phyloP scores from a whole-genome alignment of 192 early-diverging fungal species.

The Kickxella alabastrina region DNA sequence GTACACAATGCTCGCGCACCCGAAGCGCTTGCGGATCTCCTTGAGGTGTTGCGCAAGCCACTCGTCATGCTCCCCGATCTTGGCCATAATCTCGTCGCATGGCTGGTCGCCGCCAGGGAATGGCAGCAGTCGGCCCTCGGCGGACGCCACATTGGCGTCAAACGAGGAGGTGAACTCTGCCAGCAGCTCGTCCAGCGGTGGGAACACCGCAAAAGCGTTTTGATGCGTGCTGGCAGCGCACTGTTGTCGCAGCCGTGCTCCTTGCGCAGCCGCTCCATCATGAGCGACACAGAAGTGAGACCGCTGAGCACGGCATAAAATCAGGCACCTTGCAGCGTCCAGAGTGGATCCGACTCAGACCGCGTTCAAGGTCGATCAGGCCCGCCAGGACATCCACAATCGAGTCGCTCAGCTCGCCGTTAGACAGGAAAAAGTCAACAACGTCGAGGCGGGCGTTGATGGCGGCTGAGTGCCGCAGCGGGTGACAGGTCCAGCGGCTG shows the following conservation, averaged over 20 bases:
- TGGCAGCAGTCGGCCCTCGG: constrained; percentile 63
- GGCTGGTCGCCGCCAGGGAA: constrained; percentile 69
- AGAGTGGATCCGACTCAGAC: constrained; percentile 86
- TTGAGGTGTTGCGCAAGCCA: constrained; percentile 66
- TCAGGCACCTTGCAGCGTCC: constrained; percentile 81
- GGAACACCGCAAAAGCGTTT: constrained; percentile 50
- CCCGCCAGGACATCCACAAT: constrained; percentile 46
- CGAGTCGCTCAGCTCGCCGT: constrained; percentile 50
- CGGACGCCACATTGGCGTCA: constrained; percentile 59
- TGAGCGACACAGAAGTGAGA: constrained; percentile 47
- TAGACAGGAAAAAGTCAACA: constrained; percentile 72
- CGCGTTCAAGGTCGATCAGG: constrained; percentile 86
- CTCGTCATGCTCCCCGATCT: constrained; percentile 58
- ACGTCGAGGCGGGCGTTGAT: constrained; percentile 88
- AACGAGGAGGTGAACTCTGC: constrained; percentile 72
- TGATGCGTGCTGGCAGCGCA: constrained; percentile 17
- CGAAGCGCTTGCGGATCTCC: constrained; percentile 61
- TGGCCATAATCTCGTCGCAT: constrained; percentile 67
- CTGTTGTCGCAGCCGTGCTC: not conserved
- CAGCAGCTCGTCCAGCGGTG: constrained; percentile 59
- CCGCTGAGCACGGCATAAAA: constrained; percentile 67
- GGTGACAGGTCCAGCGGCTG: constrained; percentile 85
- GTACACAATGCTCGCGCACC: constrained; percentile 70
- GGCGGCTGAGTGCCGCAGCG: constrained; percentile 59
- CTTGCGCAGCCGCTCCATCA: constrained; percentile 10